Conservation (phyloP, 2,329 filamentous ascomycete genomes). For the Achaetomium macrosporum region DNA sequence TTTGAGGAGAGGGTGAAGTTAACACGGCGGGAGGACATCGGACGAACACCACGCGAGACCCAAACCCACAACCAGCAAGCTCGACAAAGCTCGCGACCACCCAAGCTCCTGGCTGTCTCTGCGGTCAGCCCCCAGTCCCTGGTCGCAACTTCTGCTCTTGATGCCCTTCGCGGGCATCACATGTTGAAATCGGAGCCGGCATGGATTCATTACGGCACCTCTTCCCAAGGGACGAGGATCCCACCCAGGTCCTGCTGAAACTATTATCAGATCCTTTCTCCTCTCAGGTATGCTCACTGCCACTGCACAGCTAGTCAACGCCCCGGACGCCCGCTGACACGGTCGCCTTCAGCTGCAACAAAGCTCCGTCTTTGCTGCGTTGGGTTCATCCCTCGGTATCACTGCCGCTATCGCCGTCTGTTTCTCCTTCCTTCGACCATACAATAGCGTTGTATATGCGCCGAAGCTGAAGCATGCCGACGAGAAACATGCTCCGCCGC, state of each 20-base stretch:
- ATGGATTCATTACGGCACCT: slow-evolving; percentile 15
- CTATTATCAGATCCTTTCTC: slow-evolving; percentile 48
- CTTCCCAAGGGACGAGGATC: slow-evolving; percentile 13
- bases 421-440: slow-evolving; percentile 86
- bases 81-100: not conserved
- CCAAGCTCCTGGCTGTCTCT: not conserved
- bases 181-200: not conserved
- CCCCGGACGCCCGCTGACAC: slow-evolving; percentile 17
- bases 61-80: too few species aligned
- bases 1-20: not conserved
- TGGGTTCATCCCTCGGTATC: slow-evolving; percentile 73
- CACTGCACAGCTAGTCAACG: not conserved
- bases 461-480: slow-evolving; percentile 91
- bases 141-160: not conserved
- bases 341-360: slow-evolving; percentile 35
- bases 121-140: not conserved
- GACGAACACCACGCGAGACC: not conserved
- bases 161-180: slow-evolving; percentile 14
- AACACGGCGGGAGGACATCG: not conserved
- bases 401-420: slow-evolving; percentile 66
- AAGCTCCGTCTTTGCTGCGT: slow-evolving; percentile 67
- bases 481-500: slow-evolving; percentile 79
- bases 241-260: slow-evolving; percentile 25
- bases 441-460: slow-evolving; percentile 88
- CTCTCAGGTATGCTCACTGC: slow-evolving; percentile 34